Base-by-base conservation (phyloP, 805 yeast species). In the Candida orba region DNA sequence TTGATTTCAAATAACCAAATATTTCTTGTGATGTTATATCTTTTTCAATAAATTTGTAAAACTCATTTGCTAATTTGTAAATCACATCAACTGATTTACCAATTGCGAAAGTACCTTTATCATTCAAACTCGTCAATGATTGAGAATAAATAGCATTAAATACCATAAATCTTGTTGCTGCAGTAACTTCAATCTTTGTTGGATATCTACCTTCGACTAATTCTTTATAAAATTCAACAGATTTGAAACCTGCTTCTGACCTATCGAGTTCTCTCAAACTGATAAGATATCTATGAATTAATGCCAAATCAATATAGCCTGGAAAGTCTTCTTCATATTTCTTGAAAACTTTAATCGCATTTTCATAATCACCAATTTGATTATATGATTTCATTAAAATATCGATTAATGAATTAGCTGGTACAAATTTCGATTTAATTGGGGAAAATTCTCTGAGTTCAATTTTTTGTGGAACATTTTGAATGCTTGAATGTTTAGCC, bases 101-200 rank as follows among this genome's bases (percentile, higher is more conserved):
- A 32, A 53, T 50, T 8, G 50, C 50, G 20, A 43, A 41, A 4
- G 42, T 37, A 6, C 56, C 57, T 35, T 48, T 49, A 23, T 53
- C 58, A 27, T 52, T 56, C 37, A 53, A 14, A 6, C 9, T 34
- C 2, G 45, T 45, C 25, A 54, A 29, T 0, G 59, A 50, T 36
- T 54, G 50, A 3, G 48, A 36, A 37, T 52, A 56, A 7, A 56
- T 53, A 4, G 51, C 40, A 17, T 48, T 47, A 41, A 54, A 53
- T 0, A 56, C 56, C 48, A 56, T 51, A 27, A 52, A 54, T 32
- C 55, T 45, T 1, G 59, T 53, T 9, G 48, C 34, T 29, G 48
- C 46, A 17, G 39, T 42, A 17, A 39, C 38, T 14, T 17, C 13
- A 7, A 45, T 29, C 33, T 49, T 34, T 44, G 58, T 29, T n/a